Conservation (phyloP, 768 basidiomycete genomes). For the Auriscalpium vulgare region DNA sequence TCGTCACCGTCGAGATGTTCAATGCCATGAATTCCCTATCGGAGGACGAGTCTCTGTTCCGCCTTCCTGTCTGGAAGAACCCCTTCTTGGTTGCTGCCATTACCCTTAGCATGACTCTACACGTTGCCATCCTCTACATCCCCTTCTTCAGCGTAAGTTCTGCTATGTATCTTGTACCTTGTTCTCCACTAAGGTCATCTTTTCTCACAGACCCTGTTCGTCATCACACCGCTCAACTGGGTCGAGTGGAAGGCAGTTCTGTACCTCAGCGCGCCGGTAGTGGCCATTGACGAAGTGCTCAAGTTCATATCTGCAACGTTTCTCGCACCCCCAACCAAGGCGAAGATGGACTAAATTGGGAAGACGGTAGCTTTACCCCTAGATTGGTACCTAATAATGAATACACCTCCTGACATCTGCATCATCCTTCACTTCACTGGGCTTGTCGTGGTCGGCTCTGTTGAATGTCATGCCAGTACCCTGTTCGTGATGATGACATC, state of each 20-base stretch:
- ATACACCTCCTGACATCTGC: no score
- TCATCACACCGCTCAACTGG: constrained; percentile 92
- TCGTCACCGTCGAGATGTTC: constrained; percentile 96
- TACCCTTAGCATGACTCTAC: constrained; percentile 83
- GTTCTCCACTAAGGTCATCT: not conserved
- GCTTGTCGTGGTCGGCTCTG: constrained; percentile 2
- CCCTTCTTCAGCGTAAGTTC: constrained; percentile 86
- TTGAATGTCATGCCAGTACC: constrained; percentile 65
- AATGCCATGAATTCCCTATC: constrained; percentile 98
- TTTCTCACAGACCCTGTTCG: constrained; percentile 61
- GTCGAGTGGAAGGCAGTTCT: constrained; percentile 92
- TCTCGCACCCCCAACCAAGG: constrained; percentile 47
- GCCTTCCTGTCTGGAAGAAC: constrained; percentile 91
- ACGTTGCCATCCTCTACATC: constrained; percentile 93
- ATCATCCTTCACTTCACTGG: no score
- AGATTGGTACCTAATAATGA: no score
- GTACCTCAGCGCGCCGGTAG: constrained; percentile 77
- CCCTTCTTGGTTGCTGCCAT: constrained; percentile 87
- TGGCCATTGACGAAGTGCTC: constrained; percentile 84
- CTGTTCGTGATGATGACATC: constrained; percentile 39
- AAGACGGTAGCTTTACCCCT: no score
- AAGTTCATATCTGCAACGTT: constrained; percentile 72
- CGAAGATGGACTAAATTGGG: constrained; percentile 34
- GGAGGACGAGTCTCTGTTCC: constrained; percentile 90
- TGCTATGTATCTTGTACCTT: no score